Conservation (phyloP, 495 filamentous ascomycete genomes). For the Podospora australis region DNA sequence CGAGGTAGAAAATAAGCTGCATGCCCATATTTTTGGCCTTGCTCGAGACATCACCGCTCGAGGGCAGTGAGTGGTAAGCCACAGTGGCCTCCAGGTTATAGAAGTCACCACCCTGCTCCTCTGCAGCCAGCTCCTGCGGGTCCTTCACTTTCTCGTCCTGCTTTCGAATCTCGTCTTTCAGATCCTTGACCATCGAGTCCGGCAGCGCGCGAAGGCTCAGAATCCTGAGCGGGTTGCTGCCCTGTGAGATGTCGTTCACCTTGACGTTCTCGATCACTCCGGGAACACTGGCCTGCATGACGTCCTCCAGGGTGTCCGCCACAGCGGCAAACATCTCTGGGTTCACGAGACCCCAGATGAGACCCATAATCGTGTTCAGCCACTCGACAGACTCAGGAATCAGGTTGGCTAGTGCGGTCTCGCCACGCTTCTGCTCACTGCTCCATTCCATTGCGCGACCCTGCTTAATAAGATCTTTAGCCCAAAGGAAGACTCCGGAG, state of each 20-base stretch:
- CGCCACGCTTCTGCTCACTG: constrained; percentile 74
- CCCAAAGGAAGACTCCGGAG: constrained; percentile 78
- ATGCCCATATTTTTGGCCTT: constrained; percentile 93
- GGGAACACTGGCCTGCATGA: constrained; percentile 93
- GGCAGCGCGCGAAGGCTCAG: constrained; percentile 85
- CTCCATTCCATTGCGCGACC: constrained; percentile 84
- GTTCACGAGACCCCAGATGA: constrained; percentile 85
- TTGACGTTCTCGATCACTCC: constrained; percentile 87
- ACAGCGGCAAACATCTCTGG: constrained; percentile 81
- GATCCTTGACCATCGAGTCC: constrained; percentile 66
- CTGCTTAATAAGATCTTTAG: constrained; percentile 73
- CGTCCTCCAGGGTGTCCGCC: constrained; percentile 56
- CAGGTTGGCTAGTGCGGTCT: constrained; percentile 75
- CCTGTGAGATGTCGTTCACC: constrained; percentile 93
- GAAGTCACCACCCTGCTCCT: constrained; percentile 86
- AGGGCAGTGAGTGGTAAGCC: constrained; percentile 83
- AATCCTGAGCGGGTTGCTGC: constrained; percentile 81
- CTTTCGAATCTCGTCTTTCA: constrained; percentile 71
- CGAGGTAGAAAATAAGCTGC: constrained; percentile 88
- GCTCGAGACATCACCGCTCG: constrained; percentile 56
- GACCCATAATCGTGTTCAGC: constrained; percentile 79
- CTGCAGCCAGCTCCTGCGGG: constrained; percentile 77
- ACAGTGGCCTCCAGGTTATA: constrained; percentile 94
- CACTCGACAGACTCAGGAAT: constrained; percentile 88
- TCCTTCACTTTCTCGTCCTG: constrained; percentile 76